phyloP scores from a whole-genome alignment of 2,329 filamentous ascomycete species.

The Pseudogymnoascus sp. region DNA sequence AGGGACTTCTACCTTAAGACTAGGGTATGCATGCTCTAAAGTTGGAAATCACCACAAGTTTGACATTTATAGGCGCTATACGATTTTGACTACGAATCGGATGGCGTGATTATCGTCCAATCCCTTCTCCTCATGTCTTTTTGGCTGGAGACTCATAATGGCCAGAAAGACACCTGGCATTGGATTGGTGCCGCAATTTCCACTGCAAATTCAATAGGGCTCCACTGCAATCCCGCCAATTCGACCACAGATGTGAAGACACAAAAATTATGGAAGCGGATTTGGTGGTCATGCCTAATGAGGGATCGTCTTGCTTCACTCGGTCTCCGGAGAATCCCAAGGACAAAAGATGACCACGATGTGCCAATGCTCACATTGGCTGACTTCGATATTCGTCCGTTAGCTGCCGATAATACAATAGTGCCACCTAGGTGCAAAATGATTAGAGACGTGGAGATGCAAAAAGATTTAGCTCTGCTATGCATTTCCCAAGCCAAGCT shows the following conservation, averaged over 20 bases:
- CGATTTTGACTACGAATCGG: constrained; percentile 86
- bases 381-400: constrained; percentile 70
- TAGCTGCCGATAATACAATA: constrained; percentile 55
- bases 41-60: neutral
- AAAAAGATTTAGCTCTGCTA: constrained; percentile 71
- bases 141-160: constrained; percentile 91
- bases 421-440: constrained; percentile 63
- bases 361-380: constrained; percentile 76
- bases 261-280: constrained; percentile 78
- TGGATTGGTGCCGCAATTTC: constrained; percentile 95
- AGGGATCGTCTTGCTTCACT: constrained; percentile 81
- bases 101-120: constrained; percentile 79
- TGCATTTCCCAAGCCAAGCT: constrained; percentile 84
- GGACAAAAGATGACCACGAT: constrained; percentile 86
- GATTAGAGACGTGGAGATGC: constrained; percentile 61
- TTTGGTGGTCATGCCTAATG: constrained; percentile 96
- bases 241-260: constrained; percentile 64
- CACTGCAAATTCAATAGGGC: constrained; percentile 79
- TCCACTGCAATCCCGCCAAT: constrained; percentile 71
- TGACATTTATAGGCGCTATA: constrained; percentile 56
- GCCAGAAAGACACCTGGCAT: constrained; percentile 94
- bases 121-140: constrained; percentile 84
- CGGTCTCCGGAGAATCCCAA: constrained; percentile 81
- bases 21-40: constrained; percentile 32
- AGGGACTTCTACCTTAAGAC: constrained; percentile 81